These are phyloP conservation scores for Camelina hispida DNA, from an alignment of 345 rosid species.

Conservation along the genomic window DNA sequence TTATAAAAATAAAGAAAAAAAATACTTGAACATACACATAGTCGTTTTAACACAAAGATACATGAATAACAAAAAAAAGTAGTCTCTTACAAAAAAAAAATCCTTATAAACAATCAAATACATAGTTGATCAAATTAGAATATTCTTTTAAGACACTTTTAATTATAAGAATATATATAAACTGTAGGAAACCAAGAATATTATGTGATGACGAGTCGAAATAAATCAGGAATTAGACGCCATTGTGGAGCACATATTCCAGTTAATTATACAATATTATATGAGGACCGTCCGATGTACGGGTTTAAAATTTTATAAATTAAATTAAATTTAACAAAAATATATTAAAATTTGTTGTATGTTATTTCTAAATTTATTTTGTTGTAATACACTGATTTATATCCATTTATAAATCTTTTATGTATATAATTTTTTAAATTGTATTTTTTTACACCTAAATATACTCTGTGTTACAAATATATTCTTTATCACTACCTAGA, in stretches of 20 bases:
- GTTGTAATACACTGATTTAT: too few relatives aligned
- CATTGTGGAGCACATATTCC: not conserved
- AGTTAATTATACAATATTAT: not conserved
- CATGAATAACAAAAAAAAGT: not conserved
- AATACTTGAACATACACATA: too few relatives aligned
- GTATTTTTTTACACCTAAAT: too few relatives aligned
- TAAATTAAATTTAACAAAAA: too few relatives aligned
- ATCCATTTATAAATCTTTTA: too few relatives aligned
- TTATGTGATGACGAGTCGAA: not conserved
- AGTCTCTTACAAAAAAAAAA: not conserved
- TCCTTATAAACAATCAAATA: not conserved
- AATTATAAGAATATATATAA: not conserved
- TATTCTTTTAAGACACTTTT: not conserved
- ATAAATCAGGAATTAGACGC: not conserved
- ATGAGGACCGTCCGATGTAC: too few relatives aligned
- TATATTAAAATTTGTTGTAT: too few relatives aligned
- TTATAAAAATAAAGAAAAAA: not conserved
- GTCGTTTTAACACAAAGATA: not conserved
- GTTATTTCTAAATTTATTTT: too few relatives aligned
- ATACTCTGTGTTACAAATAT: too few relatives aligned
- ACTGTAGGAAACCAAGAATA: not conserved
- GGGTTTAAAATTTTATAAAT: too few relatives aligned
- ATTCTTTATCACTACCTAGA: too few relatives aligned
- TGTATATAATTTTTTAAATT: too few relatives aligned
- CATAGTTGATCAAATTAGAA: not conserved